These are phyloP conservation scores for Coemansia sp. DNA, from an alignment of 192 early-diverging fungal species.

Conservation along the genomic window DNA sequence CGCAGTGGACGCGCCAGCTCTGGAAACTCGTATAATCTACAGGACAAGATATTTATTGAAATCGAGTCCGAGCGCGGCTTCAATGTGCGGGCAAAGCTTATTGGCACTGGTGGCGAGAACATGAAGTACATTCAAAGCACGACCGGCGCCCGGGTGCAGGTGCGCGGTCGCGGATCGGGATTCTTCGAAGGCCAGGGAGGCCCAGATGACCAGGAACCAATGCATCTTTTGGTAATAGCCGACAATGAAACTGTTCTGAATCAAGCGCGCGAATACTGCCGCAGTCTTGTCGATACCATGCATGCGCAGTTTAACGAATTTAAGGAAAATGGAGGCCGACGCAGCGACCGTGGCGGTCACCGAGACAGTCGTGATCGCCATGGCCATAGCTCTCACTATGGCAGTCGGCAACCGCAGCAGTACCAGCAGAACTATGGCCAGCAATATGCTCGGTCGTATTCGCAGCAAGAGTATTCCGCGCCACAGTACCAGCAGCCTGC, in stretches of 20 bases:
- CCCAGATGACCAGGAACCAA: constrained; percentile 68
- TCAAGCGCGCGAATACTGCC: constrained; percentile 64
- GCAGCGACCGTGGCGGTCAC: constrained; percentile 15
- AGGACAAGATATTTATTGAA: constrained; percentile 71
- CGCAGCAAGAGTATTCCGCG: constrained; percentile 6
- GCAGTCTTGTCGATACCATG: constrained; percentile 78
- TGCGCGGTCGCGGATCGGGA: constrained; percentile 83
- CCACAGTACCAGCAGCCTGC: constrained; percentile 11
- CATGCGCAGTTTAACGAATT: constrained; percentile 66
- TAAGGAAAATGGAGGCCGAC: constrained; percentile 28
- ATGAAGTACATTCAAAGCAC: constrained; percentile 86
- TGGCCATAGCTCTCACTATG: constrained; percentile 1
- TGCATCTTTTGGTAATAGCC: constrained; percentile 78
- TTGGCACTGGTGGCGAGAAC: constrained; percentile 73
- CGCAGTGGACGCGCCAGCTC: constrained; percentile 26
- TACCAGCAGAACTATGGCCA: constrained; percentile 16
- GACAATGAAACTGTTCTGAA: constrained; percentile 63
- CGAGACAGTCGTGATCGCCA: constrained; percentile 19
- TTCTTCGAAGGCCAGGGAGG: constrained; percentile 67
- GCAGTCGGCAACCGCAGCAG: constrained; percentile 15
- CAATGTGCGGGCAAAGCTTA: constrained; percentile 82
- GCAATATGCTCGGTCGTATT: constrained; percentile 10
- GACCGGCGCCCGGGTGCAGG: constrained; percentile 72
- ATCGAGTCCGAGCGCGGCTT: constrained; percentile 73
- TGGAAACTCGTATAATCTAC: constrained; percentile 16